Evolutionary conservation across 1,284 basidiomycete genomes (phyloP), one percentile per base, ranked within the genome.

Genomic region (Boletellus deceptivus): DNA sequence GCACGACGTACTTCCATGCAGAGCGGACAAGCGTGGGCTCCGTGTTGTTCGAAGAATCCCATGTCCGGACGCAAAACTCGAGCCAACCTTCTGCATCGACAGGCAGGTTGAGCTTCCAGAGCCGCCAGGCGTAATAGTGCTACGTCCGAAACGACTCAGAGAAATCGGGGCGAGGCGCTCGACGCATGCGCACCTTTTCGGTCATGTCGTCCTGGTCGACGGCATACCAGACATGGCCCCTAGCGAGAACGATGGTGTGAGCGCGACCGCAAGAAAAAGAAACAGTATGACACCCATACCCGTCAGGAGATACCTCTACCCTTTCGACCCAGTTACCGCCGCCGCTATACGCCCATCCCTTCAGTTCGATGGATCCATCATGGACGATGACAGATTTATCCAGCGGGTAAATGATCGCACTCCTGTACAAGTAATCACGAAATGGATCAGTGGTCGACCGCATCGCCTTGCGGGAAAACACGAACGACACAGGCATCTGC

Each of bases 41-140:
- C 4, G 78, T 81, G 58, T 82, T 81, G 64, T 77, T 78, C 8
- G 77, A 77, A 16, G 77, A 78, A 58, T 81, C 79, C 80, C 80
- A 82, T 0, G 75, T 75, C 38, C 79, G 75, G n/a, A 78, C 78
- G 54, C 76, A 78, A 64, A 81, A 76, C 54, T 80, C 79, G 34
- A 80, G 70, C 78, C 78, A 81, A 6, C 79, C 79, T 57, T 82
- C 77, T 3, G 79, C 77, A 41, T 79, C 76, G 42, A 80, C 75
- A 2, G 78, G 79, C 1, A 82, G 55, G 13, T 75, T 70, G 46
- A 77, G 74, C 54, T 71, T 74, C 79, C 79, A 81, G 11, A 81
- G 68, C 43, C 78, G 63, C 77, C 78, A 81, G 0, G 78, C 77
- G 48, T 79, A 72, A 56, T 80, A 81, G 56, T 80, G 76, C 75